Evolutionary conservation across 495 filamentous ascomycete species (phyloP), one percentile per base, ranked within the genome.

Genomic region (Daldinia childiae): DNA sequence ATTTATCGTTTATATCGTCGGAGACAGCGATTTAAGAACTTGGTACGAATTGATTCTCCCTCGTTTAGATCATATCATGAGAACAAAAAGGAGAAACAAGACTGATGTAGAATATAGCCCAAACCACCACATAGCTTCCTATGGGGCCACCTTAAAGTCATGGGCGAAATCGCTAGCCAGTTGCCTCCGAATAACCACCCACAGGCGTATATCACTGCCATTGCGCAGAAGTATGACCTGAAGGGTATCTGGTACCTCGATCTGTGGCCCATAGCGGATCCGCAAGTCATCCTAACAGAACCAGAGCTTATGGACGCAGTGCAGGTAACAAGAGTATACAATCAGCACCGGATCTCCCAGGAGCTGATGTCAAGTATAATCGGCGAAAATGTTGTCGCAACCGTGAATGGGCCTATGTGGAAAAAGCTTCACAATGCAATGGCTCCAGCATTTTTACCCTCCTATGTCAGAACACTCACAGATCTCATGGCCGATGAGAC

Each of bases 381-480:
- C 41, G 41, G 41, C 1, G 41, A 45, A 19, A 19, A 45, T 9
- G 6, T 45, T 45, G 41, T 45, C 17, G 41, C 41, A 9, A 19
- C 41, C 17, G 41, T 19, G 8, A 45, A 45, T 17, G 41, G 41
- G 0, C 41, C 41, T 17, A 19, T 45, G 17, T 45, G 41, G 41
- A 45, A 45, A 45, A 45, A 45, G 41, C 15, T 45, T n/a, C 41
- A 45, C 41, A 45, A 45, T 11, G 41, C 41, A 17, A 45, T 45
- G 41, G 41, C 41, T 9, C 41, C 41, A 4, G 41, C 41, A 19
- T 45, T 45, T 19, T 19, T 45, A 3, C 41, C 41, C 41, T 45
- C 41, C 8, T 12, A 45, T 12, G 41, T 45, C 17, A 45, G 41
- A 8, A 45, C 41, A 17, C 41, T 45, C 41, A 19, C 41, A 8